Evolutionary conservation across 371 early-diverging fungal species (phyloP), one percentile per base, ranked within the genome.

Genomic region (Parasitella parasitica): DNA sequence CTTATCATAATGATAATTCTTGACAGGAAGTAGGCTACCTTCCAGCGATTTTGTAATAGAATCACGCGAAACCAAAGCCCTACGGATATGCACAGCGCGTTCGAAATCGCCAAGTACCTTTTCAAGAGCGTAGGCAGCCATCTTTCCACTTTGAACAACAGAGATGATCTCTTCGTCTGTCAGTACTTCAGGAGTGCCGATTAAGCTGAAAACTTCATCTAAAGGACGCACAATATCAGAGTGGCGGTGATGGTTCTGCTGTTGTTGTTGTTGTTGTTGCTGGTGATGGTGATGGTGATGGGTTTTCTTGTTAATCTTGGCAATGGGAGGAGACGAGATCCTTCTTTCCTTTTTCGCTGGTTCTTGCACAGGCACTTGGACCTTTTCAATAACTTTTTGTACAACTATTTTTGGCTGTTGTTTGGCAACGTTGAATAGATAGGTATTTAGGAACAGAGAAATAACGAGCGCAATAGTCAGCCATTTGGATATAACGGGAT

Each of bases 121-220:
- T 72, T 97, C 97, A 18, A 97, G 80, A 6, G 95, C 90, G 73
- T 97, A 92, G 6, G 90, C 73, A 4, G 94, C 85, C 39, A 97
- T 75, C 37, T 89, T 88, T 48, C 91, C 91, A 28, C 69, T 71
- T 32, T 83, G 81, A 18, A 91, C 93, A 34, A 96, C 85, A 54
- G 67, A 54, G 20, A 93, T 66, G 16, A 97, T 66, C 66, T 96
- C 94, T 54, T 88, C 91, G 64, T 97, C 92, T 48, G 63, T 49
- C 41, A 60, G 27, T 30, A 26, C 50, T n/a, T 50, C 28, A 50
- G 50, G 46, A 22, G 46, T 46, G 24, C 46, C 46, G 8, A 46
- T 46, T 24, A 50, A 50, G 9, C 28, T 50, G 50, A 28, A 13
- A 2, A 50, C 50, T 50, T 50, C 50, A 28, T 50, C 50, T 6